These are phyloP conservation scores for Pyrenochaeta sp. DNA, from an alignment of 2,329 filamentous ascomycete genomes.

Conservation along the genomic window DNA sequence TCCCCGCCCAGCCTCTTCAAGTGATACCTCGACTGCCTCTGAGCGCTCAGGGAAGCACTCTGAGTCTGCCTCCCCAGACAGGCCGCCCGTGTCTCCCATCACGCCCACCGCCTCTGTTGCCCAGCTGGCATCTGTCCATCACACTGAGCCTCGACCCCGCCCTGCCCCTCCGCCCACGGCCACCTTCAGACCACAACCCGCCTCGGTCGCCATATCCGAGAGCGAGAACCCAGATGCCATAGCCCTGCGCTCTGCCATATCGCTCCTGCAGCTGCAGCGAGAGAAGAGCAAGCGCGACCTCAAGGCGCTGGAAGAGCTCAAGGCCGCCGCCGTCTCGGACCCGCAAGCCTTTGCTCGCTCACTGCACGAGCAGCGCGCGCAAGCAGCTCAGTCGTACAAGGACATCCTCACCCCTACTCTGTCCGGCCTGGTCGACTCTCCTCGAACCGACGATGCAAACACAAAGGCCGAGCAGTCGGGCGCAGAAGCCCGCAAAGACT, in stretches of 20 bases:
- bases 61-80: conserved; percentile 43
- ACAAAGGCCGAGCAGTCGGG: conserved; percentile 17
- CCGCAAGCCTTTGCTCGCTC: conserved; percentile 77
- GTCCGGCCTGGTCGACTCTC: conserved; percentile 46
- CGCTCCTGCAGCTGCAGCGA: conserved; percentile 85
- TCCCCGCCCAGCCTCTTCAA: conserved; percentile 33
- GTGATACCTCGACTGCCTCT: conserved; percentile 32
- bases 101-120: conserved; percentile 48
- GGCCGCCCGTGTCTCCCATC: conserved; percentile 52
- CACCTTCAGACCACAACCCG: conserved; percentile 53
- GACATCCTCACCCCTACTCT: conserved; percentile 50
- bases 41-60: conserved; percentile 33
- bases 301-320: conserved; percentile 72
- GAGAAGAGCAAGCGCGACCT: conserved; percentile 81
- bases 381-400: conserved; percentile 37
- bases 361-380: conserved; percentile 66
- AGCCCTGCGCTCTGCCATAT: conserved; percentile 84
- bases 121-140: conserved; percentile 43
- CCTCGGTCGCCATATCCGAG: conserved; percentile 56
- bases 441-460: conserved; percentile 29
- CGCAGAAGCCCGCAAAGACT: conserved; percentile 39
- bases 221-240: conserved; percentile 82
- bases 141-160: conserved; percentile 34
- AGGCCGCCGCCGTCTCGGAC: conserved; percentile 73
- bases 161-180: conserved; percentile 39